Conservation (phyloP, 2,329 filamentous ascomycete genomes). For the Cladophialophora chaetospira region DNA sequence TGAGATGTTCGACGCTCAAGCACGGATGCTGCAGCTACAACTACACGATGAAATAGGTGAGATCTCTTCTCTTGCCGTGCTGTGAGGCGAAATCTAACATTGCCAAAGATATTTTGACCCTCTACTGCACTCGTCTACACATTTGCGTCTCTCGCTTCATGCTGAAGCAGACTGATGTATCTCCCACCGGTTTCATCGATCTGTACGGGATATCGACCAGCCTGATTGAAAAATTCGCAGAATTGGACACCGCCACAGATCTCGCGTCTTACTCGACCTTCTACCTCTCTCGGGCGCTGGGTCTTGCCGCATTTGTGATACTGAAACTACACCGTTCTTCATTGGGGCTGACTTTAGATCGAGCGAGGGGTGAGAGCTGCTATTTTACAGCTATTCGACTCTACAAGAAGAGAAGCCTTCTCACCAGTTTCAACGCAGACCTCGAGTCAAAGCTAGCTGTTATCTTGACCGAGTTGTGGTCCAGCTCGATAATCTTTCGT, state of each 20-base stretch:
- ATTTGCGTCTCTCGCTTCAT: slow-evolving; percentile 11
- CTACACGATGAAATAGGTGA: slow-evolving; percentile 6
- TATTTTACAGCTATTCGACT: not conserved
- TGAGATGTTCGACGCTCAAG: slow-evolving; percentile 7
- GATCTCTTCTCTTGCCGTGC: not conserved
- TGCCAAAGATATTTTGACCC: not conserved
- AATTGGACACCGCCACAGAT: not conserved
- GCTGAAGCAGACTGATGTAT: not conserved
- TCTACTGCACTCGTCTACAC: slow-evolving; percentile 5
- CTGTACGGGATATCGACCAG: not conserved
- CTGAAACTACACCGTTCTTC: not conserved
- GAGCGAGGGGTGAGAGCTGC: not conserved
- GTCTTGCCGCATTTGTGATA: not conserved
- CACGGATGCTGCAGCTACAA: not conserved
- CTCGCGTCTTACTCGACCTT: slow-evolving; percentile 5
- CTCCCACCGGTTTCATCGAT: not conserved
- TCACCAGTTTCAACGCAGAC: not conserved
- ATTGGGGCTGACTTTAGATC: not conserved
- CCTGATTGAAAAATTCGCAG: not conserved
- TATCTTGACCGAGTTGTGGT: slow-evolving; percentile 1
- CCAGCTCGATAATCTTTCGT: not conserved
- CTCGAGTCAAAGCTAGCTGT: not conserved
- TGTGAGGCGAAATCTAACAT: not conserved
- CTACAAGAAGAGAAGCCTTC: not conserved
- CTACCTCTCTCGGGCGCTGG: not conserved